Percentiles rank a stretch among this genome's conserved stretches.
These are phyloP conservation scores for Candida namnaoensis DNA, from an alignment of 805 yeast genomes.

Conservation along the genomic window DNA sequence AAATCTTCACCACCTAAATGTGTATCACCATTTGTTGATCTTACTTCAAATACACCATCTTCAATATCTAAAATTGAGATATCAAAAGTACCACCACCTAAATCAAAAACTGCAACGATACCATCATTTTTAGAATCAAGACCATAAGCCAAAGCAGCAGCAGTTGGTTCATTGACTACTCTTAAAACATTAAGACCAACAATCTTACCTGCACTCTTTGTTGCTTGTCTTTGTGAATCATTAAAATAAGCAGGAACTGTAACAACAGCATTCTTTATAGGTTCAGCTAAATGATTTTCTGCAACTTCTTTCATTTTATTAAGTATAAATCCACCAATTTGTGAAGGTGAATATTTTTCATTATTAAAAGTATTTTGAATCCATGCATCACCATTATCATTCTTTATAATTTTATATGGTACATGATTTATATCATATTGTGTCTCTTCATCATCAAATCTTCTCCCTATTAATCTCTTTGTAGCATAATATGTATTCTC, in stretches of 20 bases:
- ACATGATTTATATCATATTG: conserved; percentile 55
- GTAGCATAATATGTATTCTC: conserved; percentile 77
- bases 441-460: conserved; percentile 59
- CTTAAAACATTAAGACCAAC: conserved; percentile 67
- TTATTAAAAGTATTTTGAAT: conserved; percentile 29
- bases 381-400: conserved; percentile 64
- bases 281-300: conserved; percentile 35
- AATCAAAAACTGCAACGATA: conserved; percentile 45
- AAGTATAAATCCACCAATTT: conserved; percentile 60
- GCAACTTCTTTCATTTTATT: conserved; percentile 57
- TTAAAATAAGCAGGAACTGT: conserved; percentile 82
- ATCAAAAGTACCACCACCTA: conserved; percentile 82
- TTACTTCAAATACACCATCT: conserved; percentile 71
- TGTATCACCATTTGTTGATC: conserved; percentile 78
- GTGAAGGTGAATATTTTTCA: conserved; percentile 56
- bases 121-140: conserved; percentile 41
- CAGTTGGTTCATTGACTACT: conserved; percentile 78
- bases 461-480: conserved; percentile 71
- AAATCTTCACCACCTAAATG: conserved; percentile 81
- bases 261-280: conserved; percentile 60
- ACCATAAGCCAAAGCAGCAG: conserved; percentile 80
- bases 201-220: conserved; percentile 64
- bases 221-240: conserved; percentile 75
- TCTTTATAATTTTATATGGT: conserved; percentile 55
- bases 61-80: conserved; percentile 69